Evolutionary conservation across 306 rosid species (phyloP).

Genomic region (Quercus berberidifolia): DNA sequence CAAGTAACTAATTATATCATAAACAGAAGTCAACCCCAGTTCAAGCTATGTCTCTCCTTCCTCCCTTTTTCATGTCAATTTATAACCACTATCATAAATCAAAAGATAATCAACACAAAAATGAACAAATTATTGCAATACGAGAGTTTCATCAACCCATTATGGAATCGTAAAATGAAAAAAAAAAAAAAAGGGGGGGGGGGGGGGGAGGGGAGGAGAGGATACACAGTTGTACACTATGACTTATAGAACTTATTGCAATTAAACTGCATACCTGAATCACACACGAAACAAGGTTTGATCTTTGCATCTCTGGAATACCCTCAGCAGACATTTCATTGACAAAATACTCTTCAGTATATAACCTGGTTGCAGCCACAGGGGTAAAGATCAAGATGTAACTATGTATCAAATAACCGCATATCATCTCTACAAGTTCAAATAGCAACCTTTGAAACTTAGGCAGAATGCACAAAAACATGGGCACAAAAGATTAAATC

Average conservation of each 20-base stretch:
- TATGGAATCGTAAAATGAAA: neutral
- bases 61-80: neutral
- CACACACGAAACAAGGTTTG: constrained; percentile 86
- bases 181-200: neutral
- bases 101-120: neutral
- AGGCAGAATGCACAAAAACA: neutral
- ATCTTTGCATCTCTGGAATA: constrained; percentile 94
- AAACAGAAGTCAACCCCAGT: neutral
- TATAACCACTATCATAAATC: constrained; percentile 18
- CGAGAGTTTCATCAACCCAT: neutral
- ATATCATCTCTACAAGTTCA: neutral
- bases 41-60: neutral
- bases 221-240: neutral
- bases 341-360: constrained; percentile 84
- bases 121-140: neutral
- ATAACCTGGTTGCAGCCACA: constrained; percentile 54
- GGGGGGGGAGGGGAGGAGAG: neutral
- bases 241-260: constrained; percentile 1
- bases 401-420: neutral
- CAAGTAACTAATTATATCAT: too few species aligned
- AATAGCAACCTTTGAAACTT: neutral
- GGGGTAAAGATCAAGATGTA: neutral
- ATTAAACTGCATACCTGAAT: constrained; percentile 58
- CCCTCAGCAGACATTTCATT: constrained; percentile 78
- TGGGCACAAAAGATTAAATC: neutral